These are phyloP conservation scores for Candida ponderosae DNA, from an alignment of 805 yeast species.

Conservation along the genomic window DNA sequence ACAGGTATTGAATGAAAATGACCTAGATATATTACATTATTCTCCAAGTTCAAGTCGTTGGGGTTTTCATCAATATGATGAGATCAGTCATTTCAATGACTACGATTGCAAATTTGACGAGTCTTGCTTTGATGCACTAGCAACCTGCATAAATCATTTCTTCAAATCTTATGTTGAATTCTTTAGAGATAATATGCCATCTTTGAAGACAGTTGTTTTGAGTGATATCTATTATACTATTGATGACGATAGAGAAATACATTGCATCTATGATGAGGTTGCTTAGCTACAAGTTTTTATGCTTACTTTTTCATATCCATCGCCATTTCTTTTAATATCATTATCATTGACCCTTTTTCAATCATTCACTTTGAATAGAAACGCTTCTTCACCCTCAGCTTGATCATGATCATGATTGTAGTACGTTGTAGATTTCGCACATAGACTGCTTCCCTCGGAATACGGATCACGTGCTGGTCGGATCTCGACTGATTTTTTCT, in stretches of 20 bases:
- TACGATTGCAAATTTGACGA: conserved; percentile 36
- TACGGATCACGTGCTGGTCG: too few species aligned
- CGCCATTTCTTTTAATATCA: too few species aligned
- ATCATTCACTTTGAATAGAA: too few species aligned
- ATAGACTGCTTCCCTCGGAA: too few species aligned
- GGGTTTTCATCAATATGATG: conserved; percentile 42
- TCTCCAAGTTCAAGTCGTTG: conserved; percentile 31
- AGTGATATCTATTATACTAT: conserved; percentile 35
- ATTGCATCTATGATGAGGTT: conserved; percentile 19
- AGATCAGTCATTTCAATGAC: conserved; percentile 30
- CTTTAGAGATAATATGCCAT: conserved; percentile 26
- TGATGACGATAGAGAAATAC: conserved; percentile 8
- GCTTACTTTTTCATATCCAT: conserved; percentile 4
- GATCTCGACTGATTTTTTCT: too few species aligned
- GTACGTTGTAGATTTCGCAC: too few species aligned
- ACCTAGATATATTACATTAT: conserved; percentile 20
- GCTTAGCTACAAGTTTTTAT: neutral
- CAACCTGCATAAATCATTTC: conserved; percentile 38
- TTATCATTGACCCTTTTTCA: too few species aligned
- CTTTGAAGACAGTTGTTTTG: conserved; percentile 24
- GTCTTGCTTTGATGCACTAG: conserved; percentile 31
- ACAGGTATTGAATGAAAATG: conserved; percentile 18
- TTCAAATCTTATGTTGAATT: conserved; percentile 32
- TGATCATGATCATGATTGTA: too few species aligned
- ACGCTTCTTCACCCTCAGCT: too few species aligned